These are phyloP conservation scores for Solanum arcanum DNA, from an alignment of 257 asterid genomes.

Conservation along the genomic window DNA sequence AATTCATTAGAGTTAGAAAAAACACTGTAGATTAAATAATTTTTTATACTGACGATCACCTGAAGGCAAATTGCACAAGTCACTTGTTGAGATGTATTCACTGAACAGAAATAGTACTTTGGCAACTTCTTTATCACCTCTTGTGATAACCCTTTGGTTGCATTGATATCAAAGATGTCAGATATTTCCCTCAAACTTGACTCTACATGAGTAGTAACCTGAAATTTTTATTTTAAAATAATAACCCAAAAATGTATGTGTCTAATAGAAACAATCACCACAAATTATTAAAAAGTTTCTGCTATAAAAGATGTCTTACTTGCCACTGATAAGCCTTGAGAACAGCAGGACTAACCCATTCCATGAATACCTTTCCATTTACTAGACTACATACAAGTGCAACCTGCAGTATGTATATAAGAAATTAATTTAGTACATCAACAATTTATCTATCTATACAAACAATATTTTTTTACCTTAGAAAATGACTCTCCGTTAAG, in stretches of 20 bases:
- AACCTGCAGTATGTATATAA: constrained; percentile 42
- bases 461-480: constrained; percentile 31
- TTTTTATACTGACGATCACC: constrained; percentile 8
- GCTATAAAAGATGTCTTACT: constrained; percentile 18
- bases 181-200: constrained; percentile 62
- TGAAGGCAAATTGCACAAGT: constrained; percentile 71
- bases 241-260: neutral
- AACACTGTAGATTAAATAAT: neutral
- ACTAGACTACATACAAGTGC: constrained; percentile 75
- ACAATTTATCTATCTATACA: neutral
- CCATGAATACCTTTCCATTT: constrained; percentile 90
- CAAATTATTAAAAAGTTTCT: too few relatives aligned
- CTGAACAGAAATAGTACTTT: constrained; percentile 15
- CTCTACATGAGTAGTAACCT: constrained; percentile 56
- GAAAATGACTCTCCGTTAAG: constrained; percentile 77
- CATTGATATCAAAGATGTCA: constrained; percentile 63
- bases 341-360: constrained; percentile 97
- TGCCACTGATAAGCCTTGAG: constrained; percentile 94
- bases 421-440: neutral
- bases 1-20: neutral
- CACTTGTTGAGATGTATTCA: constrained; percentile 14
- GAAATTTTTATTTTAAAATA: neutral
- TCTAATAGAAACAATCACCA: neutral
- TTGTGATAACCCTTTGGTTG: constrained; percentile 40
- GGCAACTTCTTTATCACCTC: constrained; percentile 47